These are phyloP conservation scores for Ceratobasidium sp. DNA, from an alignment of 1,284 basidiomycete species.

Conservation along the genomic window DNA sequence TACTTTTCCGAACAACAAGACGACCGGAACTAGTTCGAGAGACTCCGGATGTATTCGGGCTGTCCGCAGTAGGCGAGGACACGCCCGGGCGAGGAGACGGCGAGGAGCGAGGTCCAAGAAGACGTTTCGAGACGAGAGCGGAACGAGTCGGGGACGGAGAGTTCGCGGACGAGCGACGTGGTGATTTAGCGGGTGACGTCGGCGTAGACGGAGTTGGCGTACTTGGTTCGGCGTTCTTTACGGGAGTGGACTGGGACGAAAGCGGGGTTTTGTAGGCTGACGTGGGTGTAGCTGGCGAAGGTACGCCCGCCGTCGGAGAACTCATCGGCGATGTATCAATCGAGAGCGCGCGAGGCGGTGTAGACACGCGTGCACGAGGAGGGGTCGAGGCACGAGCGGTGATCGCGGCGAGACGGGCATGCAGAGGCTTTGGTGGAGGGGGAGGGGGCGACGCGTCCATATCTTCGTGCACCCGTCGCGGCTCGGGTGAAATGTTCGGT, in stretches of 20 bases:
- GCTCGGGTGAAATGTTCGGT: slow-evolving; percentile 4
- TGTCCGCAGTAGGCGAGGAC: slow-evolving; percentile 2
- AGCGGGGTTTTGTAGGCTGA: slow-evolving; percentile 46
- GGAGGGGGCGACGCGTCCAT: slow-evolving; percentile 5
- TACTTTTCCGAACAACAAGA: slow-evolving; percentile 2
- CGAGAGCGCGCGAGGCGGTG: slow-evolving; percentile 50
- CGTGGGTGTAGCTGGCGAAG: slow-evolving; percentile 59
- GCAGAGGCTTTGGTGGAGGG: slow-evolving; percentile 39
- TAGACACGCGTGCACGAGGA: slow-evolving; percentile 47
- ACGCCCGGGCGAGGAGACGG: slow-evolving; percentile 29
- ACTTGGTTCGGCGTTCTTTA: slow-evolving; percentile 9
- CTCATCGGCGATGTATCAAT: slow-evolving; percentile 48
- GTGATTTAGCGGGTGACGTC: slow-evolving; percentile 18
- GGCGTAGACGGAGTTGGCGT: slow-evolving; percentile 19
- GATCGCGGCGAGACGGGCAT: slow-evolving; percentile 41
- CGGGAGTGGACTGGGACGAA: slow-evolving; percentile 34
- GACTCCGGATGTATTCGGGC: slow-evolving; percentile 3
- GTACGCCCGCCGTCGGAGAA: slow-evolving; percentile 52
- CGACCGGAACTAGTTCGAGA: slow-evolving; percentile 30
- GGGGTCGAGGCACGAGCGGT: slow-evolving; percentile 50
- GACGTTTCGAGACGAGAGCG: slow-evolving; percentile 79
- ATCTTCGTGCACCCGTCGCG: neutral
- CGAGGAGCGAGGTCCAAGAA: slow-evolving; percentile 81
- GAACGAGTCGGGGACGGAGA: slow-evolving; percentile 62
- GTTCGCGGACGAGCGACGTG: slow-evolving; percentile 18